Conservation (phyloP, 2,329 filamentous ascomycete species). For the Aureobasidium subglaciale region DNA sequence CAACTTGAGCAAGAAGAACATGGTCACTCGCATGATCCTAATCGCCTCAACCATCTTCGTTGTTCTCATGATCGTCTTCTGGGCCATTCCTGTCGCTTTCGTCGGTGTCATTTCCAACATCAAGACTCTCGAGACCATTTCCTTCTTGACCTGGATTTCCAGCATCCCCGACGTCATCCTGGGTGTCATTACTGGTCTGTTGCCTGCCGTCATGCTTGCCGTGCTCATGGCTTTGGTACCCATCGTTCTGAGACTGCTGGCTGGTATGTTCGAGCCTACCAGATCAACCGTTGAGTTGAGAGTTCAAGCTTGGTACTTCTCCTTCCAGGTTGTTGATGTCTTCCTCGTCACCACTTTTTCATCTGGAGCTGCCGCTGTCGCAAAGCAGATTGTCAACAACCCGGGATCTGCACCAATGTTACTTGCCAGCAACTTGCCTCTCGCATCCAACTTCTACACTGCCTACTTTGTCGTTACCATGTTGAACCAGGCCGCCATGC, state of each 20-base stretch:
- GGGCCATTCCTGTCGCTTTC: conserved; percentile 29
- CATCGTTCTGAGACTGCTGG: conserved; percentile 71
- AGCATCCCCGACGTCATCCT: conserved; percentile 25
- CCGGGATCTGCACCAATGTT: conserved; percentile 27
- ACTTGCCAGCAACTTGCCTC: conserved; percentile 31
- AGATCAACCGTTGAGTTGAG: conserved; percentile 38
- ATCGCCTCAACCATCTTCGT: conserved; percentile 29
- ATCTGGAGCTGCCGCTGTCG: conserved; percentile 31
- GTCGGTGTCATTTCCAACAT: conserved; percentile 30
- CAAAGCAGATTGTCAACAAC: conserved; percentile 27
- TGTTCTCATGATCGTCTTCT: conserved; percentile 30
- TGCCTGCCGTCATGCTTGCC: conserved; percentile 60
- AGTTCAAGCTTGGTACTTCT: conserved; percentile 34
- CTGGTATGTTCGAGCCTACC: conserved; percentile 50
- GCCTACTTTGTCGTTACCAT: conserved; percentile 35
- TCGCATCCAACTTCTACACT: conserved; percentile 36
- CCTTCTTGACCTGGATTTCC: conserved; percentile 26
- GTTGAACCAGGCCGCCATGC: conserved; percentile 23
- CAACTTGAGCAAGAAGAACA: conserved; percentile 34
- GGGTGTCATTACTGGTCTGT: conserved; percentile 26
- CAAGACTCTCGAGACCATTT: conserved; percentile 26
- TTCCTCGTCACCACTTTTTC: conserved; percentile 36
- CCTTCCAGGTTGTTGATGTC: conserved; percentile 36
- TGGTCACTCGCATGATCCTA: conserved; percentile 23
- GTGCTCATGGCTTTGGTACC: conserved; percentile 83